Evolutionary conservation across 2,329 filamentous ascomycete genomes (phyloP).

Genomic region (Nigrospora oryzae): DNA sequence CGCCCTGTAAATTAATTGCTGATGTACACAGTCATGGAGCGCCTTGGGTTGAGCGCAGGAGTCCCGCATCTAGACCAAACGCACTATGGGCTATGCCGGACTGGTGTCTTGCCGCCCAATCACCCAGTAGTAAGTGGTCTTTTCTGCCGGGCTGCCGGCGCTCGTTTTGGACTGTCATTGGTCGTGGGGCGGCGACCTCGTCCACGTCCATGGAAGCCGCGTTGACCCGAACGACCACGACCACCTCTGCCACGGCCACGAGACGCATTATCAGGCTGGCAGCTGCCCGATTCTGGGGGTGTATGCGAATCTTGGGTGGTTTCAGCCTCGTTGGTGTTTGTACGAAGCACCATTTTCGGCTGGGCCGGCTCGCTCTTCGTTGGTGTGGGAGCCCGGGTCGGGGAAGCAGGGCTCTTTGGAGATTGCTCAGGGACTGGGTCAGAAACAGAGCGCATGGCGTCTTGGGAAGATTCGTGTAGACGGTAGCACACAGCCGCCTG

Average conservation of each 20-base stretch:
- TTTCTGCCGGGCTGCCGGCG: background rate
- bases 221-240: background rate
- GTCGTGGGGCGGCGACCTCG: background rate
- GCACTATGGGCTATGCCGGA: too few relatives aligned
- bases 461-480: background rate
- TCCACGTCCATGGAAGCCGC: background rate
- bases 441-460: slow-evolving; percentile 3
- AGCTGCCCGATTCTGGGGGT: too few relatives aligned
- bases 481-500: background rate
- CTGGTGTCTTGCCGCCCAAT: too few relatives aligned
- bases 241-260: background rate
- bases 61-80: too few relatives aligned
- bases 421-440: slow-evolving; percentile 1
- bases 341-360: background rate
- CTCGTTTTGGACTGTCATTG: background rate
- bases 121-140: too few relatives aligned
- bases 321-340: background rate
- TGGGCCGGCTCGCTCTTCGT: background rate
- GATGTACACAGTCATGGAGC: too few relatives aligned
- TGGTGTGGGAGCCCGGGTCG: background rate
- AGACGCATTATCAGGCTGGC: background rate
- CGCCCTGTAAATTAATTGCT: too few relatives aligned
- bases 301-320: background rate
- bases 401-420: background rate
- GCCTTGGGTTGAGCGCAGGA: too few relatives aligned